Conservation (phyloP, 306 rosid genomes). For the Casuarina equisetifolia region DNA sequence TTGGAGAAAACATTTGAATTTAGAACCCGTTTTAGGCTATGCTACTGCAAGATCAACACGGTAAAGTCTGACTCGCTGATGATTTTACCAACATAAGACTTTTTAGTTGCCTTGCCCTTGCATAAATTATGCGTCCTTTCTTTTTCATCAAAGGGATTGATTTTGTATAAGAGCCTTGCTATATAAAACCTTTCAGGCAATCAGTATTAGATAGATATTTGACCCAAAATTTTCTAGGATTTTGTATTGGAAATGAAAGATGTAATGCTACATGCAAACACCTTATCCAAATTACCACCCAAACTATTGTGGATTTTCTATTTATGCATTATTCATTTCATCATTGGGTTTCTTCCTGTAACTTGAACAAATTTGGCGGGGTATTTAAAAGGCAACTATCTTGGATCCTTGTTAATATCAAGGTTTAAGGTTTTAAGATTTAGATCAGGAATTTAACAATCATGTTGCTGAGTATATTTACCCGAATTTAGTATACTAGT, state of each 20-base stretch:
- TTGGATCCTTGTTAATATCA: neutral
- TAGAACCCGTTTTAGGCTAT: neutral
- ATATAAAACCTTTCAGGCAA: neutral
- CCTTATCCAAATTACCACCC: conserved; percentile 1
- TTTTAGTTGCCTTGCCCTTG: neutral
- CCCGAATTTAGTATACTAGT: neutral
- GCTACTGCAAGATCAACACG: neutral
- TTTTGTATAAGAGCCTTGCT: neutral
- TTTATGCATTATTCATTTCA: neutral
- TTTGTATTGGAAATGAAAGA: neutral
- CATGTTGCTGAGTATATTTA: neutral
- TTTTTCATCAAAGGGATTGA: neutral
- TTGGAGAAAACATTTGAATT: neutral
- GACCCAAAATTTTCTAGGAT: too few relatives aligned
- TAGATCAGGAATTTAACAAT: neutral
- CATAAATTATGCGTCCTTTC: neutral
- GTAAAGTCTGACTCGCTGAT: neutral
- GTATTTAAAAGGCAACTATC: conserved; percentile 1
- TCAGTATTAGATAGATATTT: neutral
- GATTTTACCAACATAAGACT: neutral
- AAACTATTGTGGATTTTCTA: neutral
- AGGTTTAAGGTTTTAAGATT: neutral
- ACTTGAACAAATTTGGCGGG: neutral
- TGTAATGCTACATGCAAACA: neutral
- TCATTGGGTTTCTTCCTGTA: neutral